Evolutionary conservation across 2,329 filamentous ascomycete species (phyloP).

Genomic region (Chaetomiaceae sp.): DNA sequence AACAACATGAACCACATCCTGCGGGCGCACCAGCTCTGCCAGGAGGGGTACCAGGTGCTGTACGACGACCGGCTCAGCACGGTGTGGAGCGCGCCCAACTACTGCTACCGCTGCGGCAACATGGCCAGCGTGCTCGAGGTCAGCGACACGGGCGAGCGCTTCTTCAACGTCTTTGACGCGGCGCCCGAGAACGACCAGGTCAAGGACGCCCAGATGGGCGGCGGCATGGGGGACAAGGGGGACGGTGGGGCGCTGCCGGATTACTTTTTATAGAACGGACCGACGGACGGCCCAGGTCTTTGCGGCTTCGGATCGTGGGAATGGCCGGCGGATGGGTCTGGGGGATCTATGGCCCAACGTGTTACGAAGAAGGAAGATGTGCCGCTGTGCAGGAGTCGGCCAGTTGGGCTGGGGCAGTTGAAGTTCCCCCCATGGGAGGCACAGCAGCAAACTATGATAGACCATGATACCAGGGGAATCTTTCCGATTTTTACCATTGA

Average conservation of each 20-base stretch:
- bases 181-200: slow-evolving; percentile 92
- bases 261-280: slow-evolving; percentile 63
- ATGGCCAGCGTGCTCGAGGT: slow-evolving; percentile 96
- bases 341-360: too few species aligned
- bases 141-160: slow-evolving; percentile 84
- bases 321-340: too few species aligned
- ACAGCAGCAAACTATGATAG: neutral
- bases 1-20: slow-evolving; percentile 98
- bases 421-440: too few species aligned
- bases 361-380: too few species aligned
- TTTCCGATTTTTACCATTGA: neutral
- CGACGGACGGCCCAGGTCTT: neutral
- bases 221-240: slow-evolving; percentile 70
- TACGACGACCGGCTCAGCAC: slow-evolving; percentile 94
- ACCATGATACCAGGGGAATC: slow-evolving; percentile 3
- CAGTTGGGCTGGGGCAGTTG: too few species aligned
- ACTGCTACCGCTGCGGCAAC: slow-evolving; percentile 93
- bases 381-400: too few species aligned
- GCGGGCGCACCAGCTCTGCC: slow-evolving; percentile 95
- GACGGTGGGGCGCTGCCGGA: slow-evolving; percentile 61
- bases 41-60: slow-evolving; percentile 94
- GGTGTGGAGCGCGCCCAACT: slow-evolving; percentile 97
- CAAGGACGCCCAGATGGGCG: slow-evolving; percentile 74
- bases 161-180: slow-evolving; percentile 97
- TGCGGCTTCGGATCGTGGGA: too few species aligned